A percentile compares a stretch with the other conserved stretches of the same genome.
Conservation (phyloP, 352 stramenopile species). For the Pythium sp. region DNA sequence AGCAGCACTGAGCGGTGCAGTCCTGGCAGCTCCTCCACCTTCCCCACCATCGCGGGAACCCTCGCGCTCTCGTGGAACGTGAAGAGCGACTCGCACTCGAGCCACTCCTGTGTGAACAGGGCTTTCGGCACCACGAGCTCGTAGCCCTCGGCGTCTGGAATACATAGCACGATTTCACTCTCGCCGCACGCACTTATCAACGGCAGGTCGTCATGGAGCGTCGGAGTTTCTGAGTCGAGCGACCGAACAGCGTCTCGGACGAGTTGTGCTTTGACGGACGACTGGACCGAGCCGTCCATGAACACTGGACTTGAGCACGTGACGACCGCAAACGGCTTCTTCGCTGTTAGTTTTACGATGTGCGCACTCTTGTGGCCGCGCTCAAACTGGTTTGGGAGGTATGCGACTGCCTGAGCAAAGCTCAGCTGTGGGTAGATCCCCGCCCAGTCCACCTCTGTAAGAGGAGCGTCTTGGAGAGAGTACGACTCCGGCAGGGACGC, state of each 20-base stretch:
- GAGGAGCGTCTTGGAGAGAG: not conserved
- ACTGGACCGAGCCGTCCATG: constrained; percentile 9
- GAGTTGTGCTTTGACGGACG: constrained; percentile 12
- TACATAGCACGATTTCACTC: constrained; percentile 12
- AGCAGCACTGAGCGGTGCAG: constrained; percentile 11
- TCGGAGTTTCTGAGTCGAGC: not conserved
- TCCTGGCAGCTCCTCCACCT: constrained; percentile 8
- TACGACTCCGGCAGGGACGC: constrained; percentile 1
- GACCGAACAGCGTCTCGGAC: constrained; percentile 7
- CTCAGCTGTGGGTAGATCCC: constrained; percentile 28
- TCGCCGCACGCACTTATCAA: constrained; percentile 17
- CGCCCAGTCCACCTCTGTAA: constrained; percentile 19
- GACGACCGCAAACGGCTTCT: constrained; percentile 9
- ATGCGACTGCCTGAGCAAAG: constrained; percentile 23
- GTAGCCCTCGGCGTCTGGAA: constrained; percentile 18
- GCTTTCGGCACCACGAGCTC: constrained; percentile 20
- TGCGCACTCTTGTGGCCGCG: constrained; percentile 11
- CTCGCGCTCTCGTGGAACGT: constrained; percentile 18
- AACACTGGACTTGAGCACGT: constrained; percentile 8
- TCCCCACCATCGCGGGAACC: constrained; percentile 12
- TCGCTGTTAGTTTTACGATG: constrained; percentile 16
- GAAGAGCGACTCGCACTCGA: constrained; percentile 18
- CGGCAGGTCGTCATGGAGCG: constrained; percentile 1
- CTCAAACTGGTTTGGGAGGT: constrained; percentile 30
- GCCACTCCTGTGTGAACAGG: constrained; percentile 23